phyloP scores from a whole-genome alignment of 257 asterid genomes.

The Henckelia pumila region DNA sequence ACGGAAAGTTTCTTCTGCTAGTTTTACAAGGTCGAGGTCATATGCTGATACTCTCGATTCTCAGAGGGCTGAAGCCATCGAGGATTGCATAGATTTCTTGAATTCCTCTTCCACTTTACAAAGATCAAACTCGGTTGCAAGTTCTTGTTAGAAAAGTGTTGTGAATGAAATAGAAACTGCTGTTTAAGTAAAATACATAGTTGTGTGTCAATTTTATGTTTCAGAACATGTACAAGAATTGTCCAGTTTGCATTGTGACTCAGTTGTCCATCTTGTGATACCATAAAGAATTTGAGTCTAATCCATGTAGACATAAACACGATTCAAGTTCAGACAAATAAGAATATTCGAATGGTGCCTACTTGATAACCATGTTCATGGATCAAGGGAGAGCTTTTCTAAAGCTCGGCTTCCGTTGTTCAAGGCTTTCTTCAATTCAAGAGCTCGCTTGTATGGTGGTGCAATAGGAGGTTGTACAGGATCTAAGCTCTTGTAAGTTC shows the following conservation, averaged over 20 bases:
- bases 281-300: neutral
- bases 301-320: neutral
- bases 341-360: neutral
- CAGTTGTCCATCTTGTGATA: neutral
- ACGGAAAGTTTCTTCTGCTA: slow-evolving; percentile 58
- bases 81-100: slow-evolving; percentile 90
- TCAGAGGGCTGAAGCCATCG: slow-evolving; percentile 87
- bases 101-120: slow-evolving; percentile 43
- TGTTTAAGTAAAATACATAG: neutral
- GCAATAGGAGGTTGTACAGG: slow-evolving; percentile 98
- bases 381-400: slow-evolving; percentile 57
- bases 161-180: slow-evolving; percentile 14
- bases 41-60: slow-evolving; percentile 71
- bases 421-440: slow-evolving; percentile 86
- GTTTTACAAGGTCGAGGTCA: slow-evolving; percentile 62
- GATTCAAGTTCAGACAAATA: neutral
- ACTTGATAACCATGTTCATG: slow-evolving; percentile 33
- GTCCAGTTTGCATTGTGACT: neutral
- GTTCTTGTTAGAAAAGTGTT: slow-evolving; percentile 6
- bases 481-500: slow-evolving; percentile 73
- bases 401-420: slow-evolving; percentile 59
- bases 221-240: slow-evolving; percentile 23
- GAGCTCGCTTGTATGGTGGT: slow-evolving; percentile 96
- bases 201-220: slow-evolving; percentile 11
- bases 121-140: slow-evolving; percentile 8